Base-by-base conservation (phyloP, 1,139 yeast species). In the Pichia sp. region DNA sequence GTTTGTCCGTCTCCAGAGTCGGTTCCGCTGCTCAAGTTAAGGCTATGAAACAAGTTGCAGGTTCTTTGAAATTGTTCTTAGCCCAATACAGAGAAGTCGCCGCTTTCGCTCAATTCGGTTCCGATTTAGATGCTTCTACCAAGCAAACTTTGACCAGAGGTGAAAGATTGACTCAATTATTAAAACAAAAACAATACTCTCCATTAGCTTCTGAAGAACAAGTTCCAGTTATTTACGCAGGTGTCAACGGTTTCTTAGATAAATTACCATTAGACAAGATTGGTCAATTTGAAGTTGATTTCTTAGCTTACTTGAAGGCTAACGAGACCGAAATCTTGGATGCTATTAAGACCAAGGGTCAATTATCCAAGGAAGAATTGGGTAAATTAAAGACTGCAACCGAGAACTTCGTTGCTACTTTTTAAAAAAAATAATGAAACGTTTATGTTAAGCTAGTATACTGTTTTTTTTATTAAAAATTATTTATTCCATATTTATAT, bases 71-170 rank as follows among this genome's bases (percentile, higher is more conserved):
- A 81, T 89, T 93, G 79, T 93, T 90, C 97, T 89, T 93, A 85
- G 99, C 99, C 72, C 99, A 93, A 84, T 93, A 93, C 89, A 93
- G 99, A 90, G 99, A 93, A 86, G 99, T 93, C 72, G 99, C 99
- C 74, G 99, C 99, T 72, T 93, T 93, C 79, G 99, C 99, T 72
- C 99, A 93, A 84, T 93, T 93, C 84, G 99, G 99, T 87, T 93
- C 99, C 70, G 99, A 95, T 80, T 87, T 95, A 79, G 99, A 95
- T 80, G 98, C 99, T 71, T 90, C 98, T 60, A 95, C 99, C 79
- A 93, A 93, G 85, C 97, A 90, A 82, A 95, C 99, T 73, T 87
- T 95, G 78, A 81, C 82, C 72, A 93, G 99, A 87, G 99, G 99
- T 90, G 99, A 95, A 86, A 95, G 99, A 85, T 88, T 95, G 75